A percentile compares a stretch with the other conserved stretches of the same genome.
phyloP scores from a whole-genome alignment of 2,329 filamentous ascomycete species.

The Paraphoma chrysanthemicola region DNA sequence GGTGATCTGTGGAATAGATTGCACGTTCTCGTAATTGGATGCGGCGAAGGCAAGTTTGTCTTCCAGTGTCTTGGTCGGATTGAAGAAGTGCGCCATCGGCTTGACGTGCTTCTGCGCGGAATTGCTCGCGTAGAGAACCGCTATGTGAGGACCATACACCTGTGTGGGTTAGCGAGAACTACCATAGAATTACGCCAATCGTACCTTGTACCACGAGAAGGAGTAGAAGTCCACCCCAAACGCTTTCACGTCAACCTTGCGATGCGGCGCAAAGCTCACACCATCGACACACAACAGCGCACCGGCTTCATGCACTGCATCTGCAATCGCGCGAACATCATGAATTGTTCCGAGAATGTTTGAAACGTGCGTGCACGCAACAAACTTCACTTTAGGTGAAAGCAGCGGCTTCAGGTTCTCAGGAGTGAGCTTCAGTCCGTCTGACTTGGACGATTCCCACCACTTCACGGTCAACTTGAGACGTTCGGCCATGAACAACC shows the following conservation, averaged over 20 bases:
- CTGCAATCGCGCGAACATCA: conserved; percentile 64
- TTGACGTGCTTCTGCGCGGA: conserved; percentile 63
- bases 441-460: conserved; percentile 63
- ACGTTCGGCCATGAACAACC: conserved; percentile 71
- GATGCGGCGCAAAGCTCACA: conserved; percentile 78
- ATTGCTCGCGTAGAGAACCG: conserved; percentile 71
- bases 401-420: conserved; percentile 66
- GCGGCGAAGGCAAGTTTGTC: conserved; percentile 73
- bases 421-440: conserved; percentile 64
- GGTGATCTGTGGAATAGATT: conserved; percentile 67
- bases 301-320: conserved; percentile 58
- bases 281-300: conserved; percentile 76
- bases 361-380: conserved; percentile 75
- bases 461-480: conserved; percentile 70
- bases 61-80: conserved; percentile 64
- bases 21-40: conserved; percentile 73
- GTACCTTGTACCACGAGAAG: conserved; percentile 81
- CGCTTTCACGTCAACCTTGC: conserved; percentile 70
- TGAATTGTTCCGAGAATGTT: conserved; percentile 78
- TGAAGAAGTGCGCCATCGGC: conserved; percentile 73
- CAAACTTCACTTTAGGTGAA: conserved; percentile 69
- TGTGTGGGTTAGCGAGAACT: conserved; percentile 14
- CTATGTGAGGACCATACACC: conserved; percentile 78
- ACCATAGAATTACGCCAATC: neutral
- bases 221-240: conserved; percentile 77